A percentile compares a stretch with the other conserved stretches of the same genome.
Conservation (phyloP, 2,329 filamentous ascomycete genomes). For the Periglandula ipomoeae region DNA sequence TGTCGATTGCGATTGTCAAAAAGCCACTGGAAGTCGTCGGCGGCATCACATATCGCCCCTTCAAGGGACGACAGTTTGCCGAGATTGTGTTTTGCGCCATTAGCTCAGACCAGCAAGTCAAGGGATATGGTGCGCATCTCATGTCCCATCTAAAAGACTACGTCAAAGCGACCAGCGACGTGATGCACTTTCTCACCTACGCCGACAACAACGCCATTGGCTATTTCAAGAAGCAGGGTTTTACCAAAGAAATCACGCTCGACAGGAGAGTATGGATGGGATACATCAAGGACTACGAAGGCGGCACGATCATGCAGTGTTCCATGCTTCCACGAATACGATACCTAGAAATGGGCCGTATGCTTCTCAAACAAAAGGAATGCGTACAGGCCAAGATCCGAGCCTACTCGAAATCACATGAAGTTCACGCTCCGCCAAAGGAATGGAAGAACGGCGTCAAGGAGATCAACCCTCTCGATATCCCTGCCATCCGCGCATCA, state of each 20-base stretch:
- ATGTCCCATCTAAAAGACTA: conserved; percentile 99
- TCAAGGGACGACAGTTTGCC: conserved; percentile 84
- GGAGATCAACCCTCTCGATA: conserved; percentile 75
- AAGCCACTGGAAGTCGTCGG: conserved; percentile 92
- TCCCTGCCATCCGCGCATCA: conserved; percentile 80
- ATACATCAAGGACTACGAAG: conserved; percentile 99
- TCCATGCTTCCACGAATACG: conserved; percentile 92
- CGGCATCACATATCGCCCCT: conserved; percentile 92
- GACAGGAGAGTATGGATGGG: conserved; percentile 94
- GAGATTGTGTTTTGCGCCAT: conserved; percentile 99
- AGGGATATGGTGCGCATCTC: conserved; percentile 93
- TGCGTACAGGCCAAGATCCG: conserved; percentile 91
- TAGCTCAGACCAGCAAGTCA: conserved; percentile 95
- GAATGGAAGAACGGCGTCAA: conserved; percentile 71
- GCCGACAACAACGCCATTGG: conserved; percentile 98
- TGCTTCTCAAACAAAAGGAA: conserved; percentile 97
- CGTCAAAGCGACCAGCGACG: conserved; percentile 89
- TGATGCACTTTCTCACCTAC: conserved; percentile 98
- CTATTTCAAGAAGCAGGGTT: conserved; percentile 98
- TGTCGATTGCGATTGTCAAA: conserved; percentile 96
- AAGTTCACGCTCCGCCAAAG: conserved; percentile 74
- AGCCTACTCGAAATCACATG: conserved; percentile 79
- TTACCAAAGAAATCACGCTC: conserved; percentile 95
- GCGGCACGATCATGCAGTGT: conserved; percentile 98
- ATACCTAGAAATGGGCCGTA: conserved; percentile 84